These are phyloP conservation scores for Tricladium varicosporioides DNA, from an alignment of 2,329 filamentous ascomycete genomes.

Conservation along the genomic window DNA sequence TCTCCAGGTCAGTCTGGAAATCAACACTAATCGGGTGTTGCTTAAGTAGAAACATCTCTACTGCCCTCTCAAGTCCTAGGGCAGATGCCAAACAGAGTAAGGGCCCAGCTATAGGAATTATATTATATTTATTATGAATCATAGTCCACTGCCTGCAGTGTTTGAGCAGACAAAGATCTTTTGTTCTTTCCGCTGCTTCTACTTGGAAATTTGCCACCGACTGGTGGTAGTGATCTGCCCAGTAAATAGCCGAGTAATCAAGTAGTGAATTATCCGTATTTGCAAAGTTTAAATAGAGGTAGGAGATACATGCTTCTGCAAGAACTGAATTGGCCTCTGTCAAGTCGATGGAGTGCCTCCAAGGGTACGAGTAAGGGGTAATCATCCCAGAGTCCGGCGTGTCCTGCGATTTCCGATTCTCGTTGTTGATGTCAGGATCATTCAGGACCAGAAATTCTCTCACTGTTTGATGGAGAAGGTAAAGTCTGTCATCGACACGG, in stretches of 20 bases:
- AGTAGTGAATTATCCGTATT: conserved; percentile 5
- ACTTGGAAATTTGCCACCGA: conserved; percentile 1
- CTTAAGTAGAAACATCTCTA: conserved; percentile 1
- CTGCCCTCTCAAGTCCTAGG: neutral
- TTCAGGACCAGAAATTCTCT: conserved; percentile 10
- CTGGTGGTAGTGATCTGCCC: conserved; percentile 5
- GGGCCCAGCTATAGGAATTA: neutral
- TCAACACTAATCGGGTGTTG: conserved; percentile 1
- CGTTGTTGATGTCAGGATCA: conserved; percentile 2
- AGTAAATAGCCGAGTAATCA: conserved; percentile 4
- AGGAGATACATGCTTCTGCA: conserved; percentile 9
- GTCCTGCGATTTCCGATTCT: conserved; percentile 3
- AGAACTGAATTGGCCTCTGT: neutral
- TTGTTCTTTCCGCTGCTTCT: neutral
- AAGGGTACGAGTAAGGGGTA: neutral
- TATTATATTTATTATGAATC: neutral
- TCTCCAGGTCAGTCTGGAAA: neutral
- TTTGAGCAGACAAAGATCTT: neutral
- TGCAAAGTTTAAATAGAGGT: conserved; percentile 5
- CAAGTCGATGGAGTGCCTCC: conserved; percentile 4
- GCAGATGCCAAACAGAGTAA: neutral
- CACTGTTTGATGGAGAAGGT: conserved; percentile 13
- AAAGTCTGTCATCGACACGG: conserved; percentile 4
- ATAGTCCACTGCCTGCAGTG: neutral
- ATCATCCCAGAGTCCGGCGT: neutral